Evolutionary conservation across 768 basidiomycete genomes (phyloP).

Genomic region (Boletus tylopilopsis): DNA sequence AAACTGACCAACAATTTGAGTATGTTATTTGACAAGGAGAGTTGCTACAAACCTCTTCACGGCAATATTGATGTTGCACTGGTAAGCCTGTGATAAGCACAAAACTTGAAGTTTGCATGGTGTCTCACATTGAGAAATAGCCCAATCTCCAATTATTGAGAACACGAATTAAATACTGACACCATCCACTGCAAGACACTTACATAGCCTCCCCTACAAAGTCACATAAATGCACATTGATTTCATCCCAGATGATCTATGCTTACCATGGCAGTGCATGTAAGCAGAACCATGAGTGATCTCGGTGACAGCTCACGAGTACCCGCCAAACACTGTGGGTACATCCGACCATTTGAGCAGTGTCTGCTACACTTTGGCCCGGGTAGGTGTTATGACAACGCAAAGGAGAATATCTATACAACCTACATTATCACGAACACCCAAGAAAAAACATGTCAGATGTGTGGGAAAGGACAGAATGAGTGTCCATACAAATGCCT

Average conservation of each 20-base stretch:
- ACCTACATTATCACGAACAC: conserved; percentile 4
- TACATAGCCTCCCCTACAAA: conserved; percentile 9
- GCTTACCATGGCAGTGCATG: conserved; percentile 1
- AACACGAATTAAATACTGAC: too few species aligned
- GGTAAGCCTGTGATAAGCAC: neutral
- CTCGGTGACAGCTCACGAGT: conserved; percentile 2
- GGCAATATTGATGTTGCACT: neutral
- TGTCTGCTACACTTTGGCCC: conserved; percentile 10
- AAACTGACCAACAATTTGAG: conserved; percentile 1
- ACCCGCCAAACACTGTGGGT: neutral
- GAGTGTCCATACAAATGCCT: conserved; percentile 1
- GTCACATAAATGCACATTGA: neutral
- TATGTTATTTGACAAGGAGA: neutral
- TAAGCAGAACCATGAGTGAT: neutral
- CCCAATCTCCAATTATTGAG: neutral
- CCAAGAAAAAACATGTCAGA: neutral
- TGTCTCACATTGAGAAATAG: conserved; percentile 2
- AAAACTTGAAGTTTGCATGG: too few species aligned
- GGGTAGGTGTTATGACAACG: neutral
- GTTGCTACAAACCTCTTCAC: conserved; percentile 9
- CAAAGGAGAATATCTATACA: neutral
- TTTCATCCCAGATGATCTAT: too few species aligned
- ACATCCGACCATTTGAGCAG: conserved; percentile 1
- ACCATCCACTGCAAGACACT: neutral
- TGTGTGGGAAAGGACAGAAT: neutral